Percentiles rank a stretch among this genome's conserved stretches.
Evolutionary conservation across 495 filamentous ascomycete species (phyloP).

Genomic region (Penicillium cataractarum): DNA sequence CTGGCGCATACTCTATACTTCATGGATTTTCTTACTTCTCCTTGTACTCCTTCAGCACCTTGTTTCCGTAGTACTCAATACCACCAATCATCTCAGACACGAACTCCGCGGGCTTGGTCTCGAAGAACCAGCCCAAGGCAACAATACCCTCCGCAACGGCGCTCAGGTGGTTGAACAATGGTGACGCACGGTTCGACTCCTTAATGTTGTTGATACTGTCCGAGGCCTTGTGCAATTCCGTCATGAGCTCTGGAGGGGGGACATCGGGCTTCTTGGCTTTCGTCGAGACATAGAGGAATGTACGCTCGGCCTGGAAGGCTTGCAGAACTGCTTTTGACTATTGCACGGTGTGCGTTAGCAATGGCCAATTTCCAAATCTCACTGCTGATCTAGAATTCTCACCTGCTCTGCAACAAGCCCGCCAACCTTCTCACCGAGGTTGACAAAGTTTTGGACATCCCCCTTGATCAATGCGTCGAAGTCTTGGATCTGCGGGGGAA

Average conservation of each 20-base stretch:
- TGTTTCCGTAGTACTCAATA: constrained; percentile 89
- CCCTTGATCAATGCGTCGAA: constrained; percentile 80
- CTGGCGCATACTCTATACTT: neutral
- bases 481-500: constrained; percentile 79
- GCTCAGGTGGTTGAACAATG: constrained; percentile 75
- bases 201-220: constrained; percentile 74
- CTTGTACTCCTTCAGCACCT: constrained; percentile 85
- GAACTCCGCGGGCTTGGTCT: constrained; percentile 77
- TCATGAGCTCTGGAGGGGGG: constrained; percentile 70
- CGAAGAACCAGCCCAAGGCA: constrained; percentile 83
- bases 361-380: neutral
- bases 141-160: constrained; percentile 88
- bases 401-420: constrained; percentile 82
- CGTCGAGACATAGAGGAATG: constrained; percentile 83
- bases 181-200: constrained; percentile 73
- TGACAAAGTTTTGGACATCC: constrained; percentile 76
- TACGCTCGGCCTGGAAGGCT: constrained; percentile 81
- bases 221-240: constrained; percentile 79
- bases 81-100: constrained; percentile 76
- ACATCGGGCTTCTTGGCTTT: constrained; percentile 91
- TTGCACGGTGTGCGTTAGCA: constrained; percentile 10
- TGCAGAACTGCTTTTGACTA: constrained; percentile 63
- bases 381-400: constrained; percentile 11
- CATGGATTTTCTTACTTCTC: constrained; percentile 68
- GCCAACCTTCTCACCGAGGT: constrained; percentile 75